These are phyloP conservation scores for Conringia planisiliqua DNA, from an alignment of 345 rosid species.

Conservation along the genomic window DNA sequence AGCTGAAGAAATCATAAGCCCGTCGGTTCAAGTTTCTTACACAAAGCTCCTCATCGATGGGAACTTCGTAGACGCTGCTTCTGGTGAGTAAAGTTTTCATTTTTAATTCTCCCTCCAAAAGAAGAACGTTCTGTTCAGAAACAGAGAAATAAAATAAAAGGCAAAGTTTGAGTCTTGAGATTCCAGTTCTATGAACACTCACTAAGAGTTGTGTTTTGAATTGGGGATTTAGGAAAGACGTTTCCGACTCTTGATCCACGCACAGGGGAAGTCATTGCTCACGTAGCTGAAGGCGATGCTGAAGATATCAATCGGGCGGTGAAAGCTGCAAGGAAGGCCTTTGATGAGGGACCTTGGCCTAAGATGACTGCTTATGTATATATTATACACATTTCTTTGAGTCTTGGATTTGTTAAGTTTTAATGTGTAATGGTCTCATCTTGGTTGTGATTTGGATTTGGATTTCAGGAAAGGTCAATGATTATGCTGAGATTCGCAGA, in stretches of 20 bases:
- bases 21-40: slow-evolving; percentile 60
- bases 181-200: neutral
- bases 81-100: slow-evolving; percentile 51
- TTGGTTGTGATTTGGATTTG: neutral
- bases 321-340: slow-evolving; percentile 90
- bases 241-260: slow-evolving; percentile 90
- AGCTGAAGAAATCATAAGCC: slow-evolving; percentile 63
- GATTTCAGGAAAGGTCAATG: slow-evolving; percentile 75
- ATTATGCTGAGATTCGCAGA: slow-evolving; percentile 73
- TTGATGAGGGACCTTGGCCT: slow-evolving; percentile 99
- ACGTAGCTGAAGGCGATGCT: slow-evolving; percentile 91
- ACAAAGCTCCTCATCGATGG: slow-evolving; percentile 80
- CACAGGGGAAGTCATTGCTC: slow-evolving; percentile 78
- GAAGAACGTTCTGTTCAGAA: neutral
- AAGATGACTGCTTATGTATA: slow-evolving; percentile 82
- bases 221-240: slow-evolving; percentile 49
- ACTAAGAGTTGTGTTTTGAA: neutral
- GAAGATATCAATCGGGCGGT: slow-evolving; percentile 89
- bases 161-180: neutral
- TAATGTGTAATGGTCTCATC: slow-evolving; percentile 1
- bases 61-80: slow-evolving; percentile 78
- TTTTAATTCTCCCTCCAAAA: neutral
- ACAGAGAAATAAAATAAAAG: neutral
- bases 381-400: neutral
- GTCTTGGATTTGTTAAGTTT: neutral